Base-by-base conservation (phyloP, 345 rosid species). In the Sapria himalayana region DNA sequence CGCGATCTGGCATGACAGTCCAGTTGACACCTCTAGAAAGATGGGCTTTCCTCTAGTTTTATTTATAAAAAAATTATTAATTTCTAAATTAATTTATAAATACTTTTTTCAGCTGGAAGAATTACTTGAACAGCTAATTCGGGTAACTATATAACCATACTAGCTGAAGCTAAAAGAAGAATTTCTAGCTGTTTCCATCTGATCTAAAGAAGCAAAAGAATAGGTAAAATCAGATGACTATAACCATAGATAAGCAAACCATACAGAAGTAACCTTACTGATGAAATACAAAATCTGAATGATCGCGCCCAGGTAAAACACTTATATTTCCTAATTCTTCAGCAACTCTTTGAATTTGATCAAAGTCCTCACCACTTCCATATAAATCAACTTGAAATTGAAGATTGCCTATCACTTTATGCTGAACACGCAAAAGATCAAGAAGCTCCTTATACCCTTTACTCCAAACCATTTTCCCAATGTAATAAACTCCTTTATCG, bases 401-500 rank as follows among this genome's bases (percentile, higher is more conserved):
- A 42, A 82, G 59, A 23, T 65, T 79, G 43, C 55, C 39, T 24
- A 82, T 60, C 49, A 82, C 79, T 55, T 67, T 67, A 61, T 77
- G 93, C 65, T 79, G 74, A 51, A 65, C 63, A 21, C 6, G 48
- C 29, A 89, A 77, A 40, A 82, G 79, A 50, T 59, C 69, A 48
- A 89, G 76, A 19, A 89, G 72, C 61, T 89, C 99, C 55, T 56
- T 70, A 62, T 80, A 89, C 54, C 99, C 95, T 73, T 89, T 89
- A 70, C 66, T 77, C 99, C 99, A 84, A 6, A 79, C 70, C 93
- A 89, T 84, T 67, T 89, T 89, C 33, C 93, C 95, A 49, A 89
- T 89, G 60, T 79, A 82, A 64, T 79, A 82, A 12, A 79, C 74
- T n/a, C 71, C 84, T 70, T 76, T 82, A 3, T 58, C 60, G 57